Percentiles rank a stretch among this genome's conserved stretches.
Evolutionary conservation across 495 filamentous ascomycete species (phyloP).

Genomic region (Aspergillus saccharolyticus): DNA sequence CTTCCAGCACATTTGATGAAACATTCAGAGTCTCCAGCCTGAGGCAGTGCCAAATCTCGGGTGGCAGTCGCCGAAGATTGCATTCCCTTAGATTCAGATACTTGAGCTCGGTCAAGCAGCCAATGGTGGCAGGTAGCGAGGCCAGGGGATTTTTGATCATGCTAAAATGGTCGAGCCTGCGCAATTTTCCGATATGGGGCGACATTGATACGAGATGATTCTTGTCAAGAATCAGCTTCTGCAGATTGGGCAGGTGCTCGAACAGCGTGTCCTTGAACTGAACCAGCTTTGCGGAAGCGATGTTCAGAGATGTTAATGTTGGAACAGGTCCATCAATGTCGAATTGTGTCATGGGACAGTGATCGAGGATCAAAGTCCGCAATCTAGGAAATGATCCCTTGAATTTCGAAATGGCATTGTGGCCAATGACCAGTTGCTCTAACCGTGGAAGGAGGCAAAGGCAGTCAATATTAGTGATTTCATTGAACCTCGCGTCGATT

Average conservation of each 20-base stretch:
- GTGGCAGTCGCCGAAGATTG: conserved; percentile 79
- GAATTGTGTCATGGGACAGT: conserved; percentile 90
- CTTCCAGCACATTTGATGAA: conserved; percentile 85
- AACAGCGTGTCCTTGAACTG: conserved; percentile 81
- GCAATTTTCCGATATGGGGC: conserved; percentile 73
- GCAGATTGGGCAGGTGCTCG: conserved; percentile 77
- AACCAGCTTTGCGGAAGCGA: conserved; percentile 81
- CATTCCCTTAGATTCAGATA: conserved; percentile 87
- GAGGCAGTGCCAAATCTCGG: conserved; percentile 88
- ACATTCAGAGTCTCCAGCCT: conserved; percentile 89
- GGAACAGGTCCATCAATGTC: conserved; percentile 72
- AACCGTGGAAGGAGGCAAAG: conserved; percentile 76
- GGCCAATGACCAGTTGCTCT: conserved; percentile 80
- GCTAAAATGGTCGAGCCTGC: conserved; percentile 83
- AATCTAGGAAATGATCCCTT: conserved; percentile 79
- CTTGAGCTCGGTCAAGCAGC: conserved; percentile 74
- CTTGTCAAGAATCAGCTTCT: conserved; percentile 83
- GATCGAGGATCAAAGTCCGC: conserved; percentile 77
- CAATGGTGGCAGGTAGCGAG: conserved; percentile 78
- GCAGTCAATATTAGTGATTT: conserved; percentile 77
- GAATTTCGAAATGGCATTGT: conserved; percentile 87
- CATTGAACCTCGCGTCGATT: conserved; percentile 90
- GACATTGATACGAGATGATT: conserved; percentile 93
- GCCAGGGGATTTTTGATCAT: conserved; percentile 85
- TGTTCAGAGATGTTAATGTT: conserved; percentile 75